Evolutionary conservation across 257 asterid species (phyloP).

Genomic region (Parsonsia alboflavescens): DNA sequence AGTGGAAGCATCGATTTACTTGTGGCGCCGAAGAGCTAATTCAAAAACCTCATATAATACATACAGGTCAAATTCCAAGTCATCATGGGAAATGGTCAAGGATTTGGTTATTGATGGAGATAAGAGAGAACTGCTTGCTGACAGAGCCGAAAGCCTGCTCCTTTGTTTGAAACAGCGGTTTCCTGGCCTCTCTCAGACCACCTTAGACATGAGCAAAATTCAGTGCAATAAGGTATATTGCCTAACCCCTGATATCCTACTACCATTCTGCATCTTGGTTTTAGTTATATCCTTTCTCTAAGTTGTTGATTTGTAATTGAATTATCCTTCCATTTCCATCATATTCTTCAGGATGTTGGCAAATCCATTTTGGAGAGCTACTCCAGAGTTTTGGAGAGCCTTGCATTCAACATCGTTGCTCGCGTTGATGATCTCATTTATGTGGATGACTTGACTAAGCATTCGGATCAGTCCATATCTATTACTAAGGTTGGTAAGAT

Average conservation of each 20-base stretch:
- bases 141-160: constrained; percentile 68
- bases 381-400: constrained; percentile 77
- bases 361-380: constrained; percentile 75
- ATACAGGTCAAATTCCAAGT: constrained; percentile 46
- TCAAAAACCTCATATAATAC: constrained; percentile 35
- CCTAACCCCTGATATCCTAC: neutral
- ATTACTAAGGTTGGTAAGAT: constrained; percentile 51
- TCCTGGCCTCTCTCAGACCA: constrained; percentile 80
- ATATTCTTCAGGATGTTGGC: constrained; percentile 64
- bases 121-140: constrained; percentile 49
- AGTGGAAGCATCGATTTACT: constrained; percentile 58
- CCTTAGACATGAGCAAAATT: constrained; percentile 68
- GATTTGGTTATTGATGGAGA: constrained; percentile 57
- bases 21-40: constrained; percentile 47
- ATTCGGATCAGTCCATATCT: constrained; percentile 54
- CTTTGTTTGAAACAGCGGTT: constrained; percentile 57
- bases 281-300: neutral
- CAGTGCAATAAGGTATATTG: constrained; percentile 62
- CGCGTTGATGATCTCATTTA: constrained; percentile 66
- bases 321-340: neutral
- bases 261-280: neutral
- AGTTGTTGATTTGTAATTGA: neutral
- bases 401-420: constrained; percentile 72
- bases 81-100: constrained; percentile 76
- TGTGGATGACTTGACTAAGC: constrained; percentile 66